Evolutionary conservation across 2,329 filamentous ascomycete species (phyloP), one percentile per base, ranked within the genome.

Genomic region (Aspergillus pseudonomiae): DNA sequence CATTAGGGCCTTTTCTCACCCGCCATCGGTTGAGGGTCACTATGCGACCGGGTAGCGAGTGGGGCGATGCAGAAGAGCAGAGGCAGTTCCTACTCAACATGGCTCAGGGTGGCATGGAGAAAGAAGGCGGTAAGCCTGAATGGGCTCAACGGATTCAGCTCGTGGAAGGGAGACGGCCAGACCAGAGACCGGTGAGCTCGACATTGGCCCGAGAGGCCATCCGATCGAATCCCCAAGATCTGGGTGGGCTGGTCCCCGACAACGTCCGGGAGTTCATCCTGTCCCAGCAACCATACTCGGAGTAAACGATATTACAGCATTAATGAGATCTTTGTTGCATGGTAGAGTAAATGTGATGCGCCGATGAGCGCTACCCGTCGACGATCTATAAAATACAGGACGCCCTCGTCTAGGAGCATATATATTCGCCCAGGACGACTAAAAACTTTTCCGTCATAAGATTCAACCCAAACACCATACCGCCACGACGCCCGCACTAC

Each of bases 1-100:
- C 79, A 2, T 64, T 84, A 39, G 74, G 70, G 14, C 75, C 76
- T 0, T 79, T 84, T 43, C 75, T 84, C 32, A 73, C 73, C 3
- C 74, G 76, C 52, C 80, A 83, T 67, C 73, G 78, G 10, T 66
- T 84, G 43, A 70, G 80, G 36, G 81, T 82, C 50, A 81, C 80
- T 32, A 72, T 80, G 73, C 73, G 81, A 43, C 74, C 78, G 50
- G 76, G 76, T 62, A 75, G 78, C 69, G 75, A 75, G 58, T 79
- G 79, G 80, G 76, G 77, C 30, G 65, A 67, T 19, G 64, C 65
- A n/a, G 72, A 78, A 26, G 78, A 79, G 48, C 80, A 82, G 63
- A 61, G 74, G 61, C 72, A 63, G 5, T 82, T 78, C 58, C 54
- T 82, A 6, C 63, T 63, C n/a, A 66, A 73, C 41, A 70, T 82